These are phyloP conservation scores for Penicillium fuscoglaucum DNA, from an alignment of 2,329 filamentous ascomycete genomes.

Conservation along the genomic window DNA sequence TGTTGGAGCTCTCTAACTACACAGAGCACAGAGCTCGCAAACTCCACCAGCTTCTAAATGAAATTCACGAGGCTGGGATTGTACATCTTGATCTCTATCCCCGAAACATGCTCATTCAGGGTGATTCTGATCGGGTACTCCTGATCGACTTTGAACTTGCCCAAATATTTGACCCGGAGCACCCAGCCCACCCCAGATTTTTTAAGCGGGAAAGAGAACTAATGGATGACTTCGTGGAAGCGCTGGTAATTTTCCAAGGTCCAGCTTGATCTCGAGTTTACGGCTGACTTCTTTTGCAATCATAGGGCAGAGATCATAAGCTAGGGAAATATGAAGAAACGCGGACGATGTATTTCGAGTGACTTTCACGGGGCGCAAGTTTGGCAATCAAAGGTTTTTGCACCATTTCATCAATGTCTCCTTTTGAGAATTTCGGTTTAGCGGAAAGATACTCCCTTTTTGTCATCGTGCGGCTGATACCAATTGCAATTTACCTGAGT, in stretches of 20 bases:
- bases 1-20: background rate
- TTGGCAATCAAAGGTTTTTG: background rate
- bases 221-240: background rate
- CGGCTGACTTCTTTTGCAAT: background rate
- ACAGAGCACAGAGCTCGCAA: background rate
- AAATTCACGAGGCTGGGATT: background rate
- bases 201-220: background rate
- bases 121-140: background rate
- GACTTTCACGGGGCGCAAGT: no score
- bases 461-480: background rate
- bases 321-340: background rate
- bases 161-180: background rate
- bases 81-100: background rate
- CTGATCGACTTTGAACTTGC: background rate
- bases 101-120: background rate
- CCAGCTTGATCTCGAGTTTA: no score
- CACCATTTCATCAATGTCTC: background rate
- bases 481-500: background rate
- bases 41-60: background rate
- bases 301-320: background rate
- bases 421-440: background rate
- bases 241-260: background rate
- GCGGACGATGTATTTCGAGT: background rate
- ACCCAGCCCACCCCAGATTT: background rate
- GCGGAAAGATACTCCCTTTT: background rate